Conservation (phyloP, 2,329 filamentous ascomycete genomes). For the Colletotrichum tofieldiae region DNA sequence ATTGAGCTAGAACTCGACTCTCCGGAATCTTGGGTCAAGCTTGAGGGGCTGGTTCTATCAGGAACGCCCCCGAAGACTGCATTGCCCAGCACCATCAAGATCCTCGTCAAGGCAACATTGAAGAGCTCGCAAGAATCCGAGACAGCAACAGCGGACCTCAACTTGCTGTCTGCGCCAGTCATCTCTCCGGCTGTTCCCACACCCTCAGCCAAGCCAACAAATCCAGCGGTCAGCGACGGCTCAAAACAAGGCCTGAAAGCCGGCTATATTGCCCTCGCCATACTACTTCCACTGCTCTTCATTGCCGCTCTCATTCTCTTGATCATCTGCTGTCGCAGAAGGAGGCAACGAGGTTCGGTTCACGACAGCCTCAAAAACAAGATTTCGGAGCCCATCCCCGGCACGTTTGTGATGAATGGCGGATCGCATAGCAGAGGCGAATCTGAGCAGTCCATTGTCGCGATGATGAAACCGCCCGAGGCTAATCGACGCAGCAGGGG, state of each 20-base stretch:
- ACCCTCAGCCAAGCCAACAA: conserved; percentile 46
- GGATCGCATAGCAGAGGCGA: conserved; percentile 37
- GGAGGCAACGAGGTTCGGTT: conserved; percentile 42
- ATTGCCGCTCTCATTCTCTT: conserved; percentile 40
- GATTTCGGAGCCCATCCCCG: conserved; percentile 52
- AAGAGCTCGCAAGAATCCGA: conserved; percentile 54
- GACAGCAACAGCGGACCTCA: conserved; percentile 56
- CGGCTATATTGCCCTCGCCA: conserved; percentile 40
- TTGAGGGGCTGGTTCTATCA: conserved; percentile 56
- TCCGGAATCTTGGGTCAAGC: conserved; percentile 60
- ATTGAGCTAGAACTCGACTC: conserved; percentile 56
- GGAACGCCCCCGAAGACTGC: conserved; percentile 58
- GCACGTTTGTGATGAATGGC: conserved; percentile 49
- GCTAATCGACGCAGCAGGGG: conserved; percentile 38
- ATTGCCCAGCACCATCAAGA: conserved; percentile 45
- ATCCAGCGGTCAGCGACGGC: conserved; percentile 43
- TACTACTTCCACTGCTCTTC: conserved; percentile 37
- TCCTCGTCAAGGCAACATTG: conserved; percentile 52
- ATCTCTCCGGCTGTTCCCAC: conserved; percentile 46
- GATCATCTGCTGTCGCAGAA: conserved; percentile 50
- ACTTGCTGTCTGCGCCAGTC: conserved; percentile 51
- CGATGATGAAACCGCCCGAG: conserved; percentile 44
- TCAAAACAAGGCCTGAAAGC: conserved; percentile 24
- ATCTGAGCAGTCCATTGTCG: conserved; percentile 41
- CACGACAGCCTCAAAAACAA: conserved; percentile 45